A percentile compares a stretch with the other conserved stretches of the same genome.
Evolutionary conservation across 768 basidiomycete genomes (phyloP).

Genomic region (Suillus brevipes): DNA sequence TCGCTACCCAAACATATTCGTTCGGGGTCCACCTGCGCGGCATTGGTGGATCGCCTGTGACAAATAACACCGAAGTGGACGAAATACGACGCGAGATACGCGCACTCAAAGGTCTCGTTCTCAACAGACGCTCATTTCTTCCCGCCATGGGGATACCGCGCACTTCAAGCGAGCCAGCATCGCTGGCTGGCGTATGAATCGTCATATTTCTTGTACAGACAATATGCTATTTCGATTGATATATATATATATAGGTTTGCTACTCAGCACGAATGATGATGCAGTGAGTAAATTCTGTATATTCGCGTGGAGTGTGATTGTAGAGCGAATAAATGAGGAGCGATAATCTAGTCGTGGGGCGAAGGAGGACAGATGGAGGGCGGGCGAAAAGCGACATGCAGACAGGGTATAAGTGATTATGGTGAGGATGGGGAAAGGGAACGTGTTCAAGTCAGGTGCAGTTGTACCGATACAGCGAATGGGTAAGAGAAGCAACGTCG

Average conservation of each 20-base stretch:
- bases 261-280: not conserved
- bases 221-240: not conserved
- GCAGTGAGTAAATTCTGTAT: not conserved
- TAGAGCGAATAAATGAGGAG: not conserved
- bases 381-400: not conserved
- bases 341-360: not conserved
- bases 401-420: not conserved
- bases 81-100: slow-evolving; percentile 74
- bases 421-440: not conserved
- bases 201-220: not conserved
- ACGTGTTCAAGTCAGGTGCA: slow-evolving; percentile 1
- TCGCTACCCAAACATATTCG: slow-evolving; percentile 70
- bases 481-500: not conserved
- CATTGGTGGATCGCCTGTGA: slow-evolving; percentile 17
- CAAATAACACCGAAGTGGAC: slow-evolving; percentile 50
- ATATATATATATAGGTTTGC: not conserved
- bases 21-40: slow-evolving; percentile 22
- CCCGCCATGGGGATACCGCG: slow-evolving; percentile 10
- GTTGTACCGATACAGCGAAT: slow-evolving; percentile 2
- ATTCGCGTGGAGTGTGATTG: not conserved
- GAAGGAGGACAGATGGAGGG: not conserved
- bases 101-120: slow-evolving; percentile 74
- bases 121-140: slow-evolving; percentile 58
- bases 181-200: slow-evolving; percentile 5
- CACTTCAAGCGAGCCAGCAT: slow-evolving; percentile 7